A percentile compares a stretch with the other conserved stretches of the same genome.
phyloP scores from a whole-genome alignment of 225 moss, liverwort and hornwort genomes.

The Marchantia polymorpha region DNA sequence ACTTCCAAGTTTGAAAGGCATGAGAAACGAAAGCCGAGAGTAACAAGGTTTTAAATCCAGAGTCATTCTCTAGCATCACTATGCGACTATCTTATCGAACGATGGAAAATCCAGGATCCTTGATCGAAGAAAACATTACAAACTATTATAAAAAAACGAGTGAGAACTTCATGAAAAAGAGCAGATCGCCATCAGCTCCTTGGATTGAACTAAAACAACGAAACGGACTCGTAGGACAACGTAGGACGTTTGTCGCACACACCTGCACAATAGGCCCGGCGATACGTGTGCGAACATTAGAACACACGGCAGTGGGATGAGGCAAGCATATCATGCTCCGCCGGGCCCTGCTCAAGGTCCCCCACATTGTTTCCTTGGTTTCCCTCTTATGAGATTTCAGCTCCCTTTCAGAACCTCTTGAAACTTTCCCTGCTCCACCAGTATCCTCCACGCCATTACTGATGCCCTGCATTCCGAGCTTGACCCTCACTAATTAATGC shows the following conservation, averaged over 20 bases:
- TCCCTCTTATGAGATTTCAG: conserved; percentile 19
- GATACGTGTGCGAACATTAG: conserved; percentile 43
- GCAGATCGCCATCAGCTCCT: background rate
- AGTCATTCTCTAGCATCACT: background rate
- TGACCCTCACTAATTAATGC: conserved; percentile 8
- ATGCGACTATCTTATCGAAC: background rate
- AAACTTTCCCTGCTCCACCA: conserved; percentile 38
- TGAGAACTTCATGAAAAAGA: background rate
- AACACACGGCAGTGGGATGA: conserved; percentile 46
- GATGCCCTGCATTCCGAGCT: conserved; percentile 35
- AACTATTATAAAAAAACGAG: background rate
- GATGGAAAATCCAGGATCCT: background rate
- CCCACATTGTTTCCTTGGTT: conserved; percentile 32
- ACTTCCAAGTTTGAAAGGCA: too few relatives aligned
- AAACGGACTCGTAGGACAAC: background rate
- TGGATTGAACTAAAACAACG: background rate
- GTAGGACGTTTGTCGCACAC: background rate
- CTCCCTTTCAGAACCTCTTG: conserved; percentile 39
- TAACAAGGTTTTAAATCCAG: background rate
- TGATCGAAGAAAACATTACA: too few relatives aligned
- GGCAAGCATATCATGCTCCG: conserved; percentile 51
- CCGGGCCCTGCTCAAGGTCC: conserved; percentile 37
- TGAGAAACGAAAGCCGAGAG: background rate
- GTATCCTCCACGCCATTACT: conserved; percentile 31
- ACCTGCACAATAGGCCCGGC: conserved; percentile 37